A percentile compares a stretch with the other conserved stretches of the same genome.
phyloP scores from a whole-genome alignment of 179 eudicot species.

The Pouteria campechiana region DNA sequence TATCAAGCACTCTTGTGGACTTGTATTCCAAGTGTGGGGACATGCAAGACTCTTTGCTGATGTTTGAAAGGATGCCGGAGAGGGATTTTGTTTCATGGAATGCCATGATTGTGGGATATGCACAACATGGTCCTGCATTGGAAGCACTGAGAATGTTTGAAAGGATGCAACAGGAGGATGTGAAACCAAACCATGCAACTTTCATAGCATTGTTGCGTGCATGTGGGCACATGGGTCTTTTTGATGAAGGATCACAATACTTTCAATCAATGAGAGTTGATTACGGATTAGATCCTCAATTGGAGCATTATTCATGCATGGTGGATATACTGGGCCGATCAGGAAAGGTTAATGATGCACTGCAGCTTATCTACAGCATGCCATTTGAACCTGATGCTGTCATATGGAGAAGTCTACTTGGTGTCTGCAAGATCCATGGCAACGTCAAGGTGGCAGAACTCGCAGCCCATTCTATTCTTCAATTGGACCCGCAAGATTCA shows the following conservation, averaged over 20 bases:
- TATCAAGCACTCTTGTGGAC: conserved; percentile 80
- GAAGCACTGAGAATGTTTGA: conserved; percentile 47
- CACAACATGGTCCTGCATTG: conserved; percentile 75
- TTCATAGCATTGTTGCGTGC: conserved; percentile 79
- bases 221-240: conserved; percentile 84
- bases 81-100: conserved; percentile 90
- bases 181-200: conserved; percentile 74
- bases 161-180: conserved; percentile 40
- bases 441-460: conserved; percentile 59
- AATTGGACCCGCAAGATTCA: conserved; percentile 60
- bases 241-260: conserved; percentile 45
- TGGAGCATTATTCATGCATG: conserved; percentile 84
- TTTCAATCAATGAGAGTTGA: conserved; percentile 43
- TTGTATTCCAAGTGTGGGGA: conserved; percentile 90
- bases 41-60: conserved; percentile 59
- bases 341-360: conserved; percentile 53
- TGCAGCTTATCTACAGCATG: conserved; percentile 62
- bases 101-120: conserved; percentile 68
- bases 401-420: conserved; percentile 58
- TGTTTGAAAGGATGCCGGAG: conserved; percentile 45
- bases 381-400: conserved; percentile 83
- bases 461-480: conserved; percentile 41
- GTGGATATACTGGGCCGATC: conserved; percentile 77
- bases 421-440: conserved; percentile 57
- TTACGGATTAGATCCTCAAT: conserved; percentile 53